Evolutionary conservation across 1,139 yeast genomes (phyloP).

Genomic region (Taphrina pruni): DNA sequence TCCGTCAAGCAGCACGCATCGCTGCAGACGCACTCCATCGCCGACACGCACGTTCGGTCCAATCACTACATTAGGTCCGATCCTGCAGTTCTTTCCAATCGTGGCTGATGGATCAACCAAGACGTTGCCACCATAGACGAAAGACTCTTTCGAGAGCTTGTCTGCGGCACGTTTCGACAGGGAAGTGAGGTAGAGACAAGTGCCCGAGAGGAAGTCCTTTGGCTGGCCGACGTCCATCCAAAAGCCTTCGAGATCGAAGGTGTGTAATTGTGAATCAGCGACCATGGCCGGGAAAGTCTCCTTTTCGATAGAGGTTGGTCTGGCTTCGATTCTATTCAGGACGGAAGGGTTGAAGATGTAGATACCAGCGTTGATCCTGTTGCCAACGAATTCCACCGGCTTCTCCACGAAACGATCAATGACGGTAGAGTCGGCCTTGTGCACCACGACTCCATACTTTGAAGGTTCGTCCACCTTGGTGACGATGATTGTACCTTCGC

Average conservation of each 20-base stretch:
- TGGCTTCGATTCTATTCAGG: constrained; percentile 92
- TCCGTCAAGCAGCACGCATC: constrained; percentile 90
- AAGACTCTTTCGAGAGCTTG: constrained; percentile 68
- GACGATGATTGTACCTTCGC: constrained; percentile 97
- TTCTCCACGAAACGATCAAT: constrained; percentile 99
- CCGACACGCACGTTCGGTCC: constrained; percentile 97
- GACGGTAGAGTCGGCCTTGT: constrained; percentile 89
- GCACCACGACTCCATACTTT: constrained; percentile 99
- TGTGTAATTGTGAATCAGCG: constrained; percentile 83
- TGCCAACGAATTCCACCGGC: constrained; percentile 94
- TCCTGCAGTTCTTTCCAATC: constrained; percentile 89
- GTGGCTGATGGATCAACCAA: constrained; percentile 93
- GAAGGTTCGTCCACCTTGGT: constrained; percentile 99
- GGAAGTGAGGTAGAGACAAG: constrained; percentile 88
- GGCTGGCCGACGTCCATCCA: constrained; percentile 99
- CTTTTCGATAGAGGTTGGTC: constrained; percentile 99
- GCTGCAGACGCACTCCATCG: constrained; percentile 97
- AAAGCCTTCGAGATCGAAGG: constrained; percentile 97
- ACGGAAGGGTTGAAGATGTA: constrained; percentile 96
- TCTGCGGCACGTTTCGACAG: constrained; percentile 79
- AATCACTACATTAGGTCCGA: constrained; percentile 97
- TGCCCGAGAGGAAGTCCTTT: constrained; percentile 97
- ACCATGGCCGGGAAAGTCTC: constrained; percentile 98
- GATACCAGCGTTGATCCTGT: constrained; percentile 96
- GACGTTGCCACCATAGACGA: constrained; percentile 90